phyloP scores from a whole-genome alignment of 2,329 filamentous ascomycete genomes.

The Dactylellina parvicollis region DNA sequence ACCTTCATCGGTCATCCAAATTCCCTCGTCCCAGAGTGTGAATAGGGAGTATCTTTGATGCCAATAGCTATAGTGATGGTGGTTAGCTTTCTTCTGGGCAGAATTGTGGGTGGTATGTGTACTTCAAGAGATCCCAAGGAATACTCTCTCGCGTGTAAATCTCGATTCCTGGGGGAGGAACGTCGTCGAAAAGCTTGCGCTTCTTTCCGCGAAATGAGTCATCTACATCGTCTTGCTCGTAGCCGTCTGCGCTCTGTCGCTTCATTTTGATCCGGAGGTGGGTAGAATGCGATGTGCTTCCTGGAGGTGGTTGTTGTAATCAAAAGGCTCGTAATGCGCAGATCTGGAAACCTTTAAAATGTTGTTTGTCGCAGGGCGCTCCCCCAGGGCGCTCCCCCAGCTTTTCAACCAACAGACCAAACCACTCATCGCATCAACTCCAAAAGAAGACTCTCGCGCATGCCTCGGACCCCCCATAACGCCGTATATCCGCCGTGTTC shows the following conservation, averaged over 20 bases:
- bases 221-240: constrained; percentile 5
- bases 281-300: not conserved
- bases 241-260: constrained; percentile 27
- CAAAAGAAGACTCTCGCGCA: not conserved
- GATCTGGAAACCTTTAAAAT: constrained; percentile 12
- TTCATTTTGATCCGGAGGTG: constrained; percentile 27
- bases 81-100: not conserved
- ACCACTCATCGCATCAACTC: not conserved
- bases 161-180: constrained; percentile 24
- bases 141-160: constrained; percentile 40
- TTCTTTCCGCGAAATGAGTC: constrained; percentile 38
- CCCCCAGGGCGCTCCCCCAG: constrained; percentile 10
- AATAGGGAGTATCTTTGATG: constrained; percentile 88
- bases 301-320: not conserved
- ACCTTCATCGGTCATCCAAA: constrained; percentile 89
- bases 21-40: constrained; percentile 82
- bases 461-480: not conserved
- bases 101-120: not conserved
- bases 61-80: constrained; percentile 75
- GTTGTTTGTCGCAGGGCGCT: constrained; percentile 14
- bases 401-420: constrained; percentile 17
- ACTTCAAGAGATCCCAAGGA: constrained; percentile 49
- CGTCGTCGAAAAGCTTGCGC: constrained; percentile 16
- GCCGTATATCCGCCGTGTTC: not conserved
- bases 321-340: not conserved